phyloP scores from a whole-genome alignment of 352 stramenopile genomes.

The Lagenidium sp. region DNA sequence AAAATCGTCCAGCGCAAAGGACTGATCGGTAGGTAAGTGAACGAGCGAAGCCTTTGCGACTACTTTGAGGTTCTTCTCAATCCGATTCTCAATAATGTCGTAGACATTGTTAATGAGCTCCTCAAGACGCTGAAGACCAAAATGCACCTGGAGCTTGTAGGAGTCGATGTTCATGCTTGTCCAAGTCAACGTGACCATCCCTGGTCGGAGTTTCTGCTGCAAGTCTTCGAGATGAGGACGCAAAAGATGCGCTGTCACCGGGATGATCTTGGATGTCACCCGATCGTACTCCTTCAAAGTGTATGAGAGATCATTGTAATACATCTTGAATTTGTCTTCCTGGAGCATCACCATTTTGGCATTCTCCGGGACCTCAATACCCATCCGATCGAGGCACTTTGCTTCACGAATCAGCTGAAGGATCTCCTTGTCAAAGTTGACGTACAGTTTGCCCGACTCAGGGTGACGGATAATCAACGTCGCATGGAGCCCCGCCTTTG shows the following conservation, averaged over 20 bases:
- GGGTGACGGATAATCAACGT: conserved; percentile 83
- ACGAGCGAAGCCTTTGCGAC: conserved; percentile 73
- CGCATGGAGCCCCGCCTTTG: conserved; percentile 63
- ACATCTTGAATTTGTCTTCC: conserved; percentile 84
- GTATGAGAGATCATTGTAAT: conserved; percentile 80
- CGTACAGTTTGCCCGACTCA: conserved; percentile 59
- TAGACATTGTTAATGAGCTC: conserved; percentile 78
- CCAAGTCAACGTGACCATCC: conserved; percentile 83
- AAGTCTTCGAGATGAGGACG: conserved; percentile 67
- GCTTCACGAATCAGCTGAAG: conserved; percentile 82
- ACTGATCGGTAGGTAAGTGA: conserved; percentile 67
- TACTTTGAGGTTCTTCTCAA: conserved; percentile 80
- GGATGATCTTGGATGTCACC: conserved; percentile 65
- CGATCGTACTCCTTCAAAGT: conserved; percentile 76
- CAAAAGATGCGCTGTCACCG: conserved; percentile 42
- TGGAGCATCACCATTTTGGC: conserved; percentile 80
- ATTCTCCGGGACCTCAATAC: conserved; percentile 76
- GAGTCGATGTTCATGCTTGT: conserved; percentile 87
- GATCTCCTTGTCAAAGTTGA: conserved; percentile 88
- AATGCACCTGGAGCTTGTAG: conserved; percentile 62
- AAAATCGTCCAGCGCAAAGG: conserved; percentile 84
- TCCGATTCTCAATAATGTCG: conserved; percentile 78
- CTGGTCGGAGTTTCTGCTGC: conserved; percentile 63
- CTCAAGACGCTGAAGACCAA: conserved; percentile 57
- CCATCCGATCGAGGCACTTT: conserved; percentile 76